These are phyloP conservation scores for Blastobotrys elegans DNA, from an alignment of 1,139 yeast genomes.

Conservation along the genomic window DNA sequence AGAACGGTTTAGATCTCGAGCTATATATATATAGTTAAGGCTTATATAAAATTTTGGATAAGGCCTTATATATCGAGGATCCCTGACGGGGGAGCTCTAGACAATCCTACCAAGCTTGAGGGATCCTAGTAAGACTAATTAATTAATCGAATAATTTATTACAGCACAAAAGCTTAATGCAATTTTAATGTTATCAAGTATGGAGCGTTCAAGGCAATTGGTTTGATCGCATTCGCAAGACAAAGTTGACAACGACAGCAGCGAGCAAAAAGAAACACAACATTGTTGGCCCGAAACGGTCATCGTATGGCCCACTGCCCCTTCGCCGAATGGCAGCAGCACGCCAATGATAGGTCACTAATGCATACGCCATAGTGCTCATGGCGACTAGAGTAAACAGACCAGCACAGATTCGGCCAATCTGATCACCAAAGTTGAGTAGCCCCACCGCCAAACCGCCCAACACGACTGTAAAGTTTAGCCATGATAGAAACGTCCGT, in stretches of 20 bases:
- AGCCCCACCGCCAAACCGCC: slow-evolving; percentile 97
- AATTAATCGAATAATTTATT: too few species aligned
- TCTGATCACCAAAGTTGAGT: slow-evolving; percentile 89
- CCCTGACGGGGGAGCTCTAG: too few species aligned
- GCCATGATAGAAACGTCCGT: slow-evolving; percentile 91
- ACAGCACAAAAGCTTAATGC: too few species aligned
- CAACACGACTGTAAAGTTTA: slow-evolving; percentile 92
- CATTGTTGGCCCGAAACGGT: slow-evolving; percentile 98
- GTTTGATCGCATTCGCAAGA: slow-evolving; percentile 57
- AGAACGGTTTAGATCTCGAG: too few species aligned
- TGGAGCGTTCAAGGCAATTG: not conserved
- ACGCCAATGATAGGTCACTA: slow-evolving; percentile 97
- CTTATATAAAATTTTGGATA: too few species aligned
- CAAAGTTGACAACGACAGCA: slow-evolving; percentile 88
- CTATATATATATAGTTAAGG: too few species aligned
- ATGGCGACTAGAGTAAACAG: slow-evolving; percentile 87
- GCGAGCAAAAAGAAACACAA: slow-evolving; percentile 86
- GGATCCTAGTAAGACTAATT: too few species aligned
- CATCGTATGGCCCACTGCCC: slow-evolving; percentile 98
- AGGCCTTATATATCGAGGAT: not conserved
- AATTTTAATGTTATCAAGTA: not conserved
- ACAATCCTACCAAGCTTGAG: too few species aligned
- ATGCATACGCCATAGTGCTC: slow-evolving; percentile 96
- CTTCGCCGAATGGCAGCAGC: slow-evolving; percentile 97
- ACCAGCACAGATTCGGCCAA: slow-evolving; percentile 91